A percentile compares a stretch with the other conserved stretches of the same genome.
Evolutionary conservation across 441 rosid species (phyloP).

Genomic region (Eruca vesicaria): DNA sequence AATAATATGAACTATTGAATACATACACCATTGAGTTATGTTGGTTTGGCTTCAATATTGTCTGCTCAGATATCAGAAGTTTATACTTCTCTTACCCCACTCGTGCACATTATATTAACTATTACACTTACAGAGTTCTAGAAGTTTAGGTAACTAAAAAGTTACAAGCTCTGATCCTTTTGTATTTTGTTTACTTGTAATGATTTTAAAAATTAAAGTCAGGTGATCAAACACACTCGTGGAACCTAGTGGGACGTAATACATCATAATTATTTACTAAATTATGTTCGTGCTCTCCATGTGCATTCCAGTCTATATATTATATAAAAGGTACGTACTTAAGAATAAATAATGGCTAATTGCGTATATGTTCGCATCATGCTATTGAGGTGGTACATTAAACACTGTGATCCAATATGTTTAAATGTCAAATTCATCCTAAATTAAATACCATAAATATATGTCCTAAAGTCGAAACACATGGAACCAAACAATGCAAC

Average conservation of each 20-base stretch:
- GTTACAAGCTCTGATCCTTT: slow-evolving; percentile 24
- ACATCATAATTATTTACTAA: slow-evolving; percentile 7
- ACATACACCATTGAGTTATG: background rate
- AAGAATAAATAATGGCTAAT: background rate
- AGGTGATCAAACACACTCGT: slow-evolving; percentile 27
- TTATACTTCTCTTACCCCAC: background rate
- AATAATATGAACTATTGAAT: background rate
- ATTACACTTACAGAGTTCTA: slow-evolving; percentile 3
- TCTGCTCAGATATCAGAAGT: background rate
- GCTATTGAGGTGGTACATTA: background rate
- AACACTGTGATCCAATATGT: background rate
- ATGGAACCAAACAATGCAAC: slow-evolving; percentile 10
- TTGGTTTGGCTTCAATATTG: background rate
- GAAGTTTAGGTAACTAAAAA: slow-evolving; percentile 15
- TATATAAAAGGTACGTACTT: background rate
- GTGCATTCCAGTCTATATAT: slow-evolving; percentile 14
- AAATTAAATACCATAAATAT: background rate
- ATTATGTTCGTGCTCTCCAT: slow-evolving; percentile 30
- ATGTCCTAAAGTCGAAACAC: background rate
- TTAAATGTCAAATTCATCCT: background rate
- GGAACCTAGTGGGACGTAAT: slow-evolving; percentile 24
- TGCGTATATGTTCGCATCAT: background rate
- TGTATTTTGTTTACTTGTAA: slow-evolving; percentile 4
- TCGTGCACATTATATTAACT: slow-evolving; percentile 18
- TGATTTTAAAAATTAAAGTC: background rate